These are phyloP conservation scores for Cantharellus anzutake DNA, from an alignment of 768 basidiomycete species.

Conservation along the genomic window DNA sequence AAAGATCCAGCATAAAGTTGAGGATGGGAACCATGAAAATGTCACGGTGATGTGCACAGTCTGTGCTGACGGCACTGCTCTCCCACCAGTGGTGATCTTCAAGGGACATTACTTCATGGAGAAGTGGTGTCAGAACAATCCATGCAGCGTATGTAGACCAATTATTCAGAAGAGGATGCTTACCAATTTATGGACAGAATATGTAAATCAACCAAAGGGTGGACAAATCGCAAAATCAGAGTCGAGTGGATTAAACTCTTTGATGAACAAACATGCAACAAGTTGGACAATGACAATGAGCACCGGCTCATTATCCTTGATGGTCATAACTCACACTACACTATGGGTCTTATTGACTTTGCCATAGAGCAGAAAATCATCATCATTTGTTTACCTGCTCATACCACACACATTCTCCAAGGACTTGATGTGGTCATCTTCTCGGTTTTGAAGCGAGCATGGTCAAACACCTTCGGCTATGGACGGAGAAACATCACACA, in stretches of 20 bases:
- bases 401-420: too few species aligned
- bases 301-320: slow-evolving; percentile 23
- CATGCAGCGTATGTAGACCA: too few species aligned
- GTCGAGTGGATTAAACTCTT: too few species aligned
- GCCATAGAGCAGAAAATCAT: slow-evolving; percentile 20
- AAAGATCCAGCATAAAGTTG: too few species aligned
- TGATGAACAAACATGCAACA: slow-evolving; percentile 20
- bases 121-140: too few species aligned
- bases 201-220: not conserved
- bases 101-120: not conserved
- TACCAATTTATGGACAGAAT: not conserved
- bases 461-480: slow-evolving; percentile 12
- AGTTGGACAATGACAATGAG: slow-evolving; percentile 17
- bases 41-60: too few species aligned
- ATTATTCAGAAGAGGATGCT: too few species aligned
- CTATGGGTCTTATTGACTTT: slow-evolving; percentile 21
- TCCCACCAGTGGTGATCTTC: slow-evolving; percentile 5
- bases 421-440: too few species aligned
- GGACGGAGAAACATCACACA: slow-evolving; percentile 16
- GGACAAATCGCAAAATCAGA: not conserved
- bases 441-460: too few species aligned
- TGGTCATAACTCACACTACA: slow-evolving; percentile 29
- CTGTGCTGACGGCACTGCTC: too few species aligned
- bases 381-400: slow-evolving; percentile 23
- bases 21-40: too few species aligned